A percentile compares a stretch with the other conserved stretches of the same genome.
phyloP scores from a whole-genome alignment of 192 early-diverging fungal genomes.

The Backusella morwellensis region DNA sequence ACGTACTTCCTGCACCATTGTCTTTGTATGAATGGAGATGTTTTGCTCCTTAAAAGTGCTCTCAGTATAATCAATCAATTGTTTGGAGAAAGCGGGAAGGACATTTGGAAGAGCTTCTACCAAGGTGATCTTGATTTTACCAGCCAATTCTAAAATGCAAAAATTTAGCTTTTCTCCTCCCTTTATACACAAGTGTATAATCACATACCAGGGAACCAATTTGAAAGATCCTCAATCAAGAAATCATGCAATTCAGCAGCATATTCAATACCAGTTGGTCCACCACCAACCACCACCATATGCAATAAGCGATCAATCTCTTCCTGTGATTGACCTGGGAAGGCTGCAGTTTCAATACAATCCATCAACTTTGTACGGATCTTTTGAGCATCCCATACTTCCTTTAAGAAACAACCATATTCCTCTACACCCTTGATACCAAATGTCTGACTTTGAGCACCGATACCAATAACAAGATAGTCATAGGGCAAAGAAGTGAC shows the following conservation, averaged over 20 bases:
- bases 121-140: slow-evolving; percentile 75
- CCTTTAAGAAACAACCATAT: slow-evolving; percentile 76
- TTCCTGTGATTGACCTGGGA: slow-evolving; percentile 66
- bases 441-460: slow-evolving; percentile 79
- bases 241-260: slow-evolving; percentile 84
- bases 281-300: slow-evolving; percentile 78
- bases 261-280: slow-evolving; percentile 62
- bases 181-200: slow-evolving; percentile 32
- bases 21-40: slow-evolving; percentile 71
- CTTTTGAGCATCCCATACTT: slow-evolving; percentile 73
- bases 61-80: slow-evolving; percentile 81
- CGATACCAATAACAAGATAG: slow-evolving; percentile 72
- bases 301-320: slow-evolving; percentile 73
- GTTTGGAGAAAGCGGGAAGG: slow-evolving; percentile 71
- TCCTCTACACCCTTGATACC: slow-evolving; percentile 75
- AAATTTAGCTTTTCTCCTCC: not conserved
- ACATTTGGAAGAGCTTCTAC: slow-evolving; percentile 79
- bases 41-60: slow-evolving; percentile 72
- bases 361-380: slow-evolving; percentile 77
- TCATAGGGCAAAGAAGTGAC: slow-evolving; percentile 66
- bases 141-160: slow-evolving; percentile 54
- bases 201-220: slow-evolving; percentile 62
- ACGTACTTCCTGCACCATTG: slow-evolving; percentile 75
- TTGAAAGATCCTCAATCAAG: slow-evolving; percentile 66
- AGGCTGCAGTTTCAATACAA: slow-evolving; percentile 65